Conservation (phyloP, 768 basidiomycete species). For the Chlorophyllum brunneum region DNA sequence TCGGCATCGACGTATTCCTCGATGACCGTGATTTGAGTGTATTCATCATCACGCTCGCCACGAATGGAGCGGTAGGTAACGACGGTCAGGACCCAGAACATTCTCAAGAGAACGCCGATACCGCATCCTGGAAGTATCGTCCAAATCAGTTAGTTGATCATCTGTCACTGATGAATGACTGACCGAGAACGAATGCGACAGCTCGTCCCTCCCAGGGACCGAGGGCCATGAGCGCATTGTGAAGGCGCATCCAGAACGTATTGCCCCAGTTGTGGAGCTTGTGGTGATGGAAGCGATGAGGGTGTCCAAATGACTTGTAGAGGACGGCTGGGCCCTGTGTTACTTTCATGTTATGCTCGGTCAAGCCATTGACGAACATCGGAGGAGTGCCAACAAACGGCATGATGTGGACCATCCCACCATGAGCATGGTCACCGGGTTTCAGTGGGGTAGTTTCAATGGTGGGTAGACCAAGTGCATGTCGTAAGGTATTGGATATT, state of each 20-base stretch:
- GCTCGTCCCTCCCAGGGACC: conserved; percentile 83
- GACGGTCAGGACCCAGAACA: conserved; percentile 72
- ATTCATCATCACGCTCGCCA: conserved; percentile 34
- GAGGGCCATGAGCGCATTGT: conserved; percentile 61
- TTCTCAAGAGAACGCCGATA: conserved; percentile 76
- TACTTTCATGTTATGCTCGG: neutral
- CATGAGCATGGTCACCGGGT: conserved; percentile 12
- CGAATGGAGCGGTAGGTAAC: conserved; percentile 55
- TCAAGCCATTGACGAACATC: conserved; percentile 14
- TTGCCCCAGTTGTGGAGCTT: conserved; percentile 23
- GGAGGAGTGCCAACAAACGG: conserved; percentile 28
- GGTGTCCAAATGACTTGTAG: too few species aligned
- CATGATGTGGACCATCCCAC: conserved; percentile 28
- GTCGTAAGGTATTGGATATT: conserved; percentile 51
- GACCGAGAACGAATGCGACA: conserved; percentile 79
- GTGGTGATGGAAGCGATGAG: conserved; percentile 23
- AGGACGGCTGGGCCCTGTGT: conserved; percentile 18
- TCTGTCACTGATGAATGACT: conserved; percentile 11
- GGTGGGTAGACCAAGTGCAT: conserved; percentile 50
- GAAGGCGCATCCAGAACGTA: conserved; percentile 58
- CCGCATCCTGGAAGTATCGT: conserved; percentile 57
- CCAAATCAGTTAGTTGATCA: conserved; percentile 2
- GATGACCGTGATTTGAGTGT: conserved; percentile 32
- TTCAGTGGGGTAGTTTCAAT: conserved; percentile 28
- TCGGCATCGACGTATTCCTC: conserved; percentile 45